These are phyloP conservation scores for Colletotrichum destructivum DNA, from an alignment of 2,329 filamentous ascomycete genomes.

Conservation along the genomic window DNA sequence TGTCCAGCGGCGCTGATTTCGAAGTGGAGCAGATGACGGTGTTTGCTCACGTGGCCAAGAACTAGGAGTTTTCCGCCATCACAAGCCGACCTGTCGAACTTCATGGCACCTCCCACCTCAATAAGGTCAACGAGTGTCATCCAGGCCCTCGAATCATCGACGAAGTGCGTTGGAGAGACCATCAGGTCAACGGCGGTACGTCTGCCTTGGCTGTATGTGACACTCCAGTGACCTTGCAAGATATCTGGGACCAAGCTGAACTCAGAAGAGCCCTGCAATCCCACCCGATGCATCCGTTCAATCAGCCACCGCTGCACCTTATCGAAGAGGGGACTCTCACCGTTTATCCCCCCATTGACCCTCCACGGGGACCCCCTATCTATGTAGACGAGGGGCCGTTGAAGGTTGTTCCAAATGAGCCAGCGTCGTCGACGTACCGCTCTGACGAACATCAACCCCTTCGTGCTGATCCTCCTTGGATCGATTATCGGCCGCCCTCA, in stretches of 20 bases:
- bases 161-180: neutral
- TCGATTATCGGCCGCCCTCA: neutral
- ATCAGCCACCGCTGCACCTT: neutral
- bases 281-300: neutral
- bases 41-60: constrained; percentile 78
- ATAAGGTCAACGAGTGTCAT: neutral
- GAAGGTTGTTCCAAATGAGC: neutral
- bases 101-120: neutral
- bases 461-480: no score
- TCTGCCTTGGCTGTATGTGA: constrained; percentile 25
- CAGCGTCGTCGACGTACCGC: neutral
- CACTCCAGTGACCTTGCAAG: constrained; percentile 26
- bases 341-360: constrained; percentile 16
- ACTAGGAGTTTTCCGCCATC: constrained; percentile 47
- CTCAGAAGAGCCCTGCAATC: constrained; percentile 14
- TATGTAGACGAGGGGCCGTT: neutral
- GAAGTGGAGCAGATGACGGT: constrained; percentile 86
- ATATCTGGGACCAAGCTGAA: constrained; percentile 37
- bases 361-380: neutral
- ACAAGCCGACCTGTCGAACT: constrained; percentile 1
- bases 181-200: constrained; percentile 10
- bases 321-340: neutral
- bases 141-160: neutral
- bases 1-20: constrained; percentile 72
- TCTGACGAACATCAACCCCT: neutral